Percentiles rank a stretch among this genome's conserved stretches.
phyloP scores from a whole-genome alignment of 1,139 yeast species.

The Suhomyces anneliseae region DNA sequence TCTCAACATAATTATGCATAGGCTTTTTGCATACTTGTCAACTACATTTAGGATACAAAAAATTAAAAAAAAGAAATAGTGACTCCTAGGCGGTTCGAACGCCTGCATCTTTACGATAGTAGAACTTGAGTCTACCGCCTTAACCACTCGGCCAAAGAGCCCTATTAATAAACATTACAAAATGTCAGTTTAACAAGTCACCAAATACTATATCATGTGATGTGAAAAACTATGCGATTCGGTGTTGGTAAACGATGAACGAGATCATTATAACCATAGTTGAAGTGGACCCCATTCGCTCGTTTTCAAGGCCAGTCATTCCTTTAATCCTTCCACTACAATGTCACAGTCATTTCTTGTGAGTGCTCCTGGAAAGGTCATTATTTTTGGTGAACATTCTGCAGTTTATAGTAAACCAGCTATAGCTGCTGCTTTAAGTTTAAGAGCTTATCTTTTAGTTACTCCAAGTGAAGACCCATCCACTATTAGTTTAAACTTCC shows the following conservation, averaged over 20 bases:
- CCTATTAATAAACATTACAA: not conserved
- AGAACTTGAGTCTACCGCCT: conserved; percentile 10
- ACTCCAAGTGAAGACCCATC: conserved; percentile 39
- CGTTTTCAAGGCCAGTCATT: too few relatives aligned
- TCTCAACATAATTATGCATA: too few relatives aligned
- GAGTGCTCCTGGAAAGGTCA: conserved; percentile 96
- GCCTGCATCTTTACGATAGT: conserved; percentile 10
- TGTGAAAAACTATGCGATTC: too few relatives aligned
- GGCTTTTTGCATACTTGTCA: too few relatives aligned
- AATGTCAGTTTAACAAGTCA: too few relatives aligned
- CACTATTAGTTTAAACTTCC: conserved; percentile 65
- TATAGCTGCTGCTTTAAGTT: conserved; percentile 82
- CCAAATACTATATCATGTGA: too few relatives aligned
- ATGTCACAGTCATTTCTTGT: conserved; percentile 54
- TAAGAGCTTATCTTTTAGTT: conserved; percentile 78
- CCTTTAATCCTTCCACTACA: too few relatives aligned
- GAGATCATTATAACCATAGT: too few relatives aligned
- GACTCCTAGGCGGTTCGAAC: conserved; percentile 10
- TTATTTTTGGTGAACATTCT: conserved; percentile 95
- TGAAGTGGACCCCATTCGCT: too few relatives aligned
- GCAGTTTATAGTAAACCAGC: conserved; percentile 94
- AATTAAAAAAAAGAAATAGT: conserved; percentile 1
- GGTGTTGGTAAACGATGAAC: too few relatives aligned
- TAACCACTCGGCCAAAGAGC: conserved; percentile 11
- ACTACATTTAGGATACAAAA: too few relatives aligned